Base-by-base conservation (phyloP, 2,329 filamentous ascomycete genomes). In the Pseudogymnoascus sp. region DNA sequence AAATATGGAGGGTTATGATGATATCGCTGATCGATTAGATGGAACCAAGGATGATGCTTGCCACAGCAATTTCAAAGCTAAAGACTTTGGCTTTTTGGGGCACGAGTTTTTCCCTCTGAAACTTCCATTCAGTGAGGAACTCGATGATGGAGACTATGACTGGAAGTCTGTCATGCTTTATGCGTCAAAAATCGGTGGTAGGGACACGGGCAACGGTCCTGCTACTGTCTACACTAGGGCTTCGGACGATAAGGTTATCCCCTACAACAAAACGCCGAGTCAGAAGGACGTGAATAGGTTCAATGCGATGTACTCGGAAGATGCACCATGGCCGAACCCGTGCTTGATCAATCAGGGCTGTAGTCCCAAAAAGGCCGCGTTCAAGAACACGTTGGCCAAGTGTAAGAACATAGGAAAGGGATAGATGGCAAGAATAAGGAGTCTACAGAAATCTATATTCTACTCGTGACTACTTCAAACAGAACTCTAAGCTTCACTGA, bases 101-200 rank as follows among this genome's bases (percentile, higher is more conserved):
- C 11, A 7, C 5, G 47, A 54, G 15, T 54, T 33, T 54, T 4
- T 54, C 15, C 47, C 47, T 35, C 8, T 54, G 29, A 5, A 5
- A 1, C 17, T 59, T 11, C 17, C 58, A 41, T 15, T 41, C 21
- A 41, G 3, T 21, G 33, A 13, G 2, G 9, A 54, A 10, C 54
- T 58, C 10, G 33, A 24, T 59, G 21, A 41, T 15, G 59, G 59
- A 21, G 40, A 50, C n/a, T 36, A 35, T 10, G 59, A 60, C 33
- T 60, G 59, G 59, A 36, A 60, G 15, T 60, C 59, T 4, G 24
- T 60, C 13, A 60, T 60, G 59, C 40, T 60, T 15, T 60, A 60
- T 50, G 26, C 36, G 11, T 60, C 59, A 33, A 44, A 15, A 37
- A 36, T 47, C 35, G 59, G 41, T 3, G 59, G 40, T 15, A 8